A percentile compares a stretch with the other conserved stretches of the same genome.
These are phyloP conservation scores for Podospora anserina DNA, from an alignment of 495 filamentous ascomycete genomes.

Conservation along the genomic window DNA sequence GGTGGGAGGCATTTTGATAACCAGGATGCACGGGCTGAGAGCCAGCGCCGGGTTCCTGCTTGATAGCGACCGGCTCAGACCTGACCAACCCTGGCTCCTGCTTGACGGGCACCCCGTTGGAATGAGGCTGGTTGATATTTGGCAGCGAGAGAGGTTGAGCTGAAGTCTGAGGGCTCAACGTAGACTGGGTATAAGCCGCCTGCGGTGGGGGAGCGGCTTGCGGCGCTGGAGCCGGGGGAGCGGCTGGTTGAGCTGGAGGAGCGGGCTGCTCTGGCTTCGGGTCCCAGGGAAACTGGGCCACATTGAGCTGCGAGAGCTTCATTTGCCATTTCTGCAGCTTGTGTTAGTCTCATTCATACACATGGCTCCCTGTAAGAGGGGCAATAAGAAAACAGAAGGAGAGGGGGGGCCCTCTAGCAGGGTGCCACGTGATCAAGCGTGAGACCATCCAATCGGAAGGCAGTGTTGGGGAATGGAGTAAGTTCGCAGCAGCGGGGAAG, in stretches of 20 bases:
- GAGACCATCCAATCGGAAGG: constrained; percentile 29
- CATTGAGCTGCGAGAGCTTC: constrained; percentile 74
- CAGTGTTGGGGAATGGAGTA: constrained; percentile 21
- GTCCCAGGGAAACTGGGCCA: constrained; percentile 95
- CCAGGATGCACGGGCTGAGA: constrained; percentile 13
- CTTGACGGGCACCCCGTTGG: constrained; percentile 62
- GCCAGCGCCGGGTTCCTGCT: constrained; percentile 36
- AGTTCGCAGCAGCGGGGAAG: constrained; percentile 18
- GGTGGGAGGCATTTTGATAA: constrained; percentile 18
- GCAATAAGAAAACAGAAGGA: constrained; percentile 3
- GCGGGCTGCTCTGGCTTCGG: constrained; percentile 59
- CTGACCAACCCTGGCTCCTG: constrained; percentile 63
- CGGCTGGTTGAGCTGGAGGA: constrained; percentile 34
- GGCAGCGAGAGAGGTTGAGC: constrained; percentile 43
- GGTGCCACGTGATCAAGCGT: constrained; percentile 30
- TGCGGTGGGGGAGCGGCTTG: constrained; percentile 31
- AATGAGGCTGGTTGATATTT: constrained; percentile 30
- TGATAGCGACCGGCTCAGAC: constrained; percentile 33
- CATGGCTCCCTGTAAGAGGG: not conserved
- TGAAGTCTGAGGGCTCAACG: constrained; percentile 34
- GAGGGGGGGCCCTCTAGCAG: not conserved
- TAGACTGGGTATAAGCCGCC: constrained; percentile 37
- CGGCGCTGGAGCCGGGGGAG: constrained; percentile 34
- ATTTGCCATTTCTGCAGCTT: constrained; percentile 81
- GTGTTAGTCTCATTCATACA: constrained; percentile 10